Percentiles rank a stretch among this genome's conserved stretches.
phyloP scores from a whole-genome alignment of 805 yeast species.

The Huiozyma naganishii region DNA sequence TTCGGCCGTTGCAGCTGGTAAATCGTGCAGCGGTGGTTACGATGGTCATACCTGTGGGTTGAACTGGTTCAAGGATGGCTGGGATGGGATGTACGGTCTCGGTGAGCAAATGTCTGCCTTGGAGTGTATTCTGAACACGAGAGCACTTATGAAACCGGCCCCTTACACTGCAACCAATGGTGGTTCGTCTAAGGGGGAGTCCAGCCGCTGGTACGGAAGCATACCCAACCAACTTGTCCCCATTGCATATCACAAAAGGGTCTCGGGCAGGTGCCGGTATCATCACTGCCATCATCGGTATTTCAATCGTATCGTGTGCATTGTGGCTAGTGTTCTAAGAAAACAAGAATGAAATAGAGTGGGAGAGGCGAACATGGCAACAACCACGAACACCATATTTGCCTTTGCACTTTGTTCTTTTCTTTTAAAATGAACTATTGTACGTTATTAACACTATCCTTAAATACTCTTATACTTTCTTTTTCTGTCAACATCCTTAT shows the following conservation, averaged over 20 bases:
- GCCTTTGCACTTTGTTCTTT: too few species aligned
- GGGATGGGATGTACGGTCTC: constrained; percentile 70
- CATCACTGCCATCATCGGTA: constrained; percentile 47
- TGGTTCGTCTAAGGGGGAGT: constrained; percentile 59
- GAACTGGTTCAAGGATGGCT: constrained; percentile 50
- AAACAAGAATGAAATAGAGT: background rate
- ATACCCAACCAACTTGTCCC: constrained; percentile 28
- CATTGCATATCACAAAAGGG: constrained; percentile 34
- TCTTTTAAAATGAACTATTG: too few species aligned
- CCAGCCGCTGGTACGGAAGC: constrained; percentile 55
- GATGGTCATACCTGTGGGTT: constrained; percentile 87
- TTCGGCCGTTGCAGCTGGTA: constrained; percentile 66
- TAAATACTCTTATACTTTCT: background rate
- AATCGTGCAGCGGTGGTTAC: constrained; percentile 74
- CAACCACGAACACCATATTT: too few species aligned
- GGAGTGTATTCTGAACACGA: constrained; percentile 43
- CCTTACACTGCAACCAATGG: constrained; percentile 60
- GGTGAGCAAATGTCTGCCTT: constrained; percentile 89
- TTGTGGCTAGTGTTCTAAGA: constrained; percentile 34
- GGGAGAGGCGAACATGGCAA: background rate
- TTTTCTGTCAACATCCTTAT: background rate
- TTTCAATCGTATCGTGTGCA: constrained; percentile 32
- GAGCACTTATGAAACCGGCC: constrained; percentile 30
- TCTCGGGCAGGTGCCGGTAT: constrained; percentile 63
- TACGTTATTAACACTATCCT: too few species aligned